Evolutionary conservation across 352 stramenopile species (phyloP).

Genomic region (Pythium insidiosum): DNA sequence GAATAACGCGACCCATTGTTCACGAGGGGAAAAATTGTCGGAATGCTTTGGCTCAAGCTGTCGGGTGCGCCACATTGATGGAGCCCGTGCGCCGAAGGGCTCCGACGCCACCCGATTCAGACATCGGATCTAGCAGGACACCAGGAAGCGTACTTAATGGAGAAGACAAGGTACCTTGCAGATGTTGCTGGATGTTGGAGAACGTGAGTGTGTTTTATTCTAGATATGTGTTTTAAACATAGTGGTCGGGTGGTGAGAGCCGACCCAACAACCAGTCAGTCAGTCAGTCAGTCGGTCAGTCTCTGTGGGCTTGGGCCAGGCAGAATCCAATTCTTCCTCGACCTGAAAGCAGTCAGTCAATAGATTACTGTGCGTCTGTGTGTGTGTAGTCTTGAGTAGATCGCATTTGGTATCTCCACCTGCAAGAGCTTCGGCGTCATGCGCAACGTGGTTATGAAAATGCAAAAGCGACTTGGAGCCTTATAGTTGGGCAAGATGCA

Average conservation of each 20-base stretch:
- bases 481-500: conserved; percentile 78
- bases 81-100: too few species aligned
- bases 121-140: conserved; percentile 5
- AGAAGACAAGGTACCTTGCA: too few species aligned
- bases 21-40: conserved; percentile 64
- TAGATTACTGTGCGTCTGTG: too few species aligned
- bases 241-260: too few species aligned
- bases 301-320: too few species aligned
- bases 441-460: conserved; percentile 81
- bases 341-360: too few species aligned
- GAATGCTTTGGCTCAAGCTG: conserved; percentile 49
- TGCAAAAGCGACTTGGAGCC: conserved; percentile 51
- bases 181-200: too few species aligned
- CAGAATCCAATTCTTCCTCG: too few species aligned
- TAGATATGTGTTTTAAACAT: too few species aligned
- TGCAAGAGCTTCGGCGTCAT: conserved; percentile 47
- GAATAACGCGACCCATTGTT: conserved; percentile 83
- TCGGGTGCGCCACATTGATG: neutral
- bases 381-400: too few species aligned
- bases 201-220: conserved; percentile 3
- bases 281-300: too few species aligned
- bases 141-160: neutral
- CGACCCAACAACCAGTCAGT: too few species aligned
- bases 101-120: conserved; percentile 13
- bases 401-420: conserved; percentile 86